Evolutionary conservation across 108 stramenopile species (phyloP), one percentile per base, ranked within the genome.

Genomic region (Discostella stelligeroides): DNA sequence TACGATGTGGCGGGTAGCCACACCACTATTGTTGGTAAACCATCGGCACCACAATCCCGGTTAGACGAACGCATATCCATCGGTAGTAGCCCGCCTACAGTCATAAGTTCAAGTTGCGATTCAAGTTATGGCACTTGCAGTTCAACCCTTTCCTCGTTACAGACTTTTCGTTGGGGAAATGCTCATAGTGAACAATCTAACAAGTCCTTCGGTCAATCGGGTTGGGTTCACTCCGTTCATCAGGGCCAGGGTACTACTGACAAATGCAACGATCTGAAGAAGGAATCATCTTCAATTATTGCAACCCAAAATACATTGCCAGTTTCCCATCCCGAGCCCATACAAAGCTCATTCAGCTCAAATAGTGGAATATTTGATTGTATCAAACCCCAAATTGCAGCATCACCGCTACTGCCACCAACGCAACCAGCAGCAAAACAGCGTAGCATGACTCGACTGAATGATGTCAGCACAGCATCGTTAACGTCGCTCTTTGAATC

Each of bases 311-410:
- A 28, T 20, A 34, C 34, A 25, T 38, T 64, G 63, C 49, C 63
- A 14, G 3, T 5, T 15, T 37, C 23, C 23, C 55, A 49, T 21
- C 51, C 14, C 46, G 27, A 21, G 9, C 37, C 7, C 12, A 11
- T 40, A 17, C 40, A 15, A 3, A 41, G 11, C 21, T 28, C 55
- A 42, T 30, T 20, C 41, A 68, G 30, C 54, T 5, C 8, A 14
- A n/a, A 69, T 17, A 24, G 38, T 1, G 50, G 67, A n/a, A 7
- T 76, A 49, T 76, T 76, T 41, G 75, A 76, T 40, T 76, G 75
- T 38, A 67, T 69, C 25, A 69, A 64, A 45, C 21, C 29, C 39
- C 46, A 48, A 37, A 50, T 27, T 13, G 17, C 28, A 11, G 21
- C 49, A 17, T n/a, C 28, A 6, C 18, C n/a, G 23, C 0, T 11